Base-by-base conservation (phyloP, 1,284 basidiomycete species). In the Crepidotus sp. region DNA sequence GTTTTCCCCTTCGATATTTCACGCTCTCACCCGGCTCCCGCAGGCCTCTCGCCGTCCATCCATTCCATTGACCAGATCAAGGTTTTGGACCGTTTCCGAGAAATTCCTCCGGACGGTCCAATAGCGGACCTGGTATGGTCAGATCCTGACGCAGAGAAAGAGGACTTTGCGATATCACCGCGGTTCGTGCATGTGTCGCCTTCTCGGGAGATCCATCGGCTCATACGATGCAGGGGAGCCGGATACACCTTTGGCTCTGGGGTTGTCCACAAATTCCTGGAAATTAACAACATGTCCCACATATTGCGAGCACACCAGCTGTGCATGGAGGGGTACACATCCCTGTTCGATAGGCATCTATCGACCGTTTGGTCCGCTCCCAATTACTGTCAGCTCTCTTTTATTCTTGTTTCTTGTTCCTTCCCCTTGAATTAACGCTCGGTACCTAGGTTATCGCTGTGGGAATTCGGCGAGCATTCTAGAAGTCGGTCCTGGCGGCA, bases 51-150 rank as follows among this genome's bases (percentile, higher is more conserved):
- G 21, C 96, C 96, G 11, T 96, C 92, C 6, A 94, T 99, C 56
- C 96, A 98, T 64, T 95, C 93, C 40, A 95, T 99, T 60, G 96
- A 99, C 69, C 96, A 99, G 67, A 95, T 99, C 64, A 98, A 98
- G 66, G 90, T 98, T 38, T 91, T 98, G 39, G 96, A 98, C 70
- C 83, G 96, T 40, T 98, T 98, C 72, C 77, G 95, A 74, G 96
- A 99, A 71, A 98, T 99, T 50, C 96, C 96, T 32, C 96, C 98
- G 59, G 96, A 99, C 67, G 96, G 96, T 1, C 95, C 96, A 4
- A 98, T 99, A 93, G 95, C 95, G n/a, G 96, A 99, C 71, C 75
- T 99, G 18, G 96, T 99, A 2, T 99, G 96, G 96, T 97, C 93
- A 34, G 96, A 99, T 73, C 96, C 96, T 24, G 96, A 99, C 68